Base-by-base conservation (phyloP, 345 rosid species). In the Boechera divaricarpa region DNA sequence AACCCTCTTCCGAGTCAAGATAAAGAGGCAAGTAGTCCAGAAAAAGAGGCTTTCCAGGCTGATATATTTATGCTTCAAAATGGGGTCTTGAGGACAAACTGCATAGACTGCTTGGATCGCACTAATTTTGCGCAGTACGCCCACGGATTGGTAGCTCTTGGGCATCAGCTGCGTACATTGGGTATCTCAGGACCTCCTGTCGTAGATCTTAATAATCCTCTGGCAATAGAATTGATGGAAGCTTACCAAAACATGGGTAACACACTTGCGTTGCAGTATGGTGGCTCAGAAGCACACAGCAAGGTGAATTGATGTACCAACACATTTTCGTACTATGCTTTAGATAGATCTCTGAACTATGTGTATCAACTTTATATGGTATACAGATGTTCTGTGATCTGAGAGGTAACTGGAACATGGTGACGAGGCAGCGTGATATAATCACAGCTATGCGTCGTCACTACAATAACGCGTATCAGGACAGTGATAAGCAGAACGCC, bases 41-140 rank as follows among this genome's bases (percentile, higher is more conserved):
- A 83, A 36, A 54, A 52, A 29, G 69, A 73, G 59, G 78, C 62
- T 69, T 63, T 67, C 12, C 33, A 55, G 73, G 10, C 79, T 55
- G 83, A 80, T 68, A 76, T 69, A 49, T 79, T 76, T 5, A 69
- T 55, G 72, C 77, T 82, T 75, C 98, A 94, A 75, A 86, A 77
- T 1, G 98, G 98, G 56, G 93, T 94, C 39, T 77, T 94, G 52
- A 85, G 98, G 81, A 92, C 97, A 73, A 94, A 94, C 66, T 94
- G 98, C 87, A 88, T 94, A 33, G 98, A 94, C 75, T 94, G 98
- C 63, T 73, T 94, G 72, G 98, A 94, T 70, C 97, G 98, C 65
- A 94, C 98, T 39, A 94, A 94, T 54, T 91, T 92, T 75, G 98
- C 98, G 15, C 98, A 94, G 65, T 94, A 87, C 61, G 91, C 92